phyloP scores from a whole-genome alignment of 2,329 filamentous ascomycete species.

The Hirsutella thompsonii region DNA sequence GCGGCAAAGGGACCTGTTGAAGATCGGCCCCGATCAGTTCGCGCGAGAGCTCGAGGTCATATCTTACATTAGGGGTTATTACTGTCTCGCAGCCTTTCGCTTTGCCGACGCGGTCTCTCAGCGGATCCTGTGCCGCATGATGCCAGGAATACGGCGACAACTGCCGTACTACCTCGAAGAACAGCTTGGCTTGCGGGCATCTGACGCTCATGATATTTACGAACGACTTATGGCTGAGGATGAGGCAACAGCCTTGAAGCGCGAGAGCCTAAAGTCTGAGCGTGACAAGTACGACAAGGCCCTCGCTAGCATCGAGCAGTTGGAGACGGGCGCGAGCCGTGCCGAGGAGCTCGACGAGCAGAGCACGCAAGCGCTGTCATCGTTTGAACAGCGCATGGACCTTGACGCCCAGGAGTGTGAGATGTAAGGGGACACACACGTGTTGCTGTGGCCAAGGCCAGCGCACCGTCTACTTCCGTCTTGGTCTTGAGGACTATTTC shows the following conservation, averaged over 20 bases:
- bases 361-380: constrained; percentile 4
- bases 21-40: constrained; percentile 46
- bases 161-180: constrained; percentile 30
- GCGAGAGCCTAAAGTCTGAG: constrained; percentile 28
- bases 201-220: constrained; percentile 18
- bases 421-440: too few species aligned
- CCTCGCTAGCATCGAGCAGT: constrained; percentile 28
- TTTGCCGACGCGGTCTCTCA: constrained; percentile 46
- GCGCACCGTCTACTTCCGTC: too few species aligned
- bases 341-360: constrained; percentile 2
- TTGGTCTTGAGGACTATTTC: too few species aligned
- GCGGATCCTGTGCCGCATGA: constrained; percentile 33
- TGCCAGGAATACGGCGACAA: constrained; percentile 27
- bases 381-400: constrained; percentile 9
- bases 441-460: too few species aligned
- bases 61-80: constrained; percentile 54
- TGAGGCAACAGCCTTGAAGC: constrained; percentile 23
- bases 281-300: constrained; percentile 33
- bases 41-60: constrained; percentile 47
- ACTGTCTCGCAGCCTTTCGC: constrained; percentile 49
- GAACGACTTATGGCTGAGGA: constrained; percentile 36
- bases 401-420: background rate
- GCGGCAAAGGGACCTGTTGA: constrained; percentile 27
- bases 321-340: constrained; percentile 21
- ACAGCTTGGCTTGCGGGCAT: constrained; percentile 26